Percentiles rank a stretch among this genome's conserved stretches.
Conservation (phyloP, 805 yeast genomes). For the Kodamaea leandrae region DNA sequence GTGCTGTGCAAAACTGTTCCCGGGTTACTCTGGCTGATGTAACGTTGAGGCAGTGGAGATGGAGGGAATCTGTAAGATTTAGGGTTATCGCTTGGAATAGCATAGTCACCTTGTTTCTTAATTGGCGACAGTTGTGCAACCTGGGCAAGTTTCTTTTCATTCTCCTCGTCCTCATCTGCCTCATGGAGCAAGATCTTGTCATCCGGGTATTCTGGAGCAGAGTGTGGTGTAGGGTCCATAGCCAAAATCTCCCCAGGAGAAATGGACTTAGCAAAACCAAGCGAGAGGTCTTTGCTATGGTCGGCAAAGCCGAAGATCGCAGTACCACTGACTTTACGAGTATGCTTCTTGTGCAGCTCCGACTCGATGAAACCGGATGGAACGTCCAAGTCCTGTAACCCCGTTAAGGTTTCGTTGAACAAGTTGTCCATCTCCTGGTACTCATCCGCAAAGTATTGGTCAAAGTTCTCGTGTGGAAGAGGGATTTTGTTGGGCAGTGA, state of each 20-base stretch:
- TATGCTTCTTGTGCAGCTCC: slow-evolving; percentile 34
- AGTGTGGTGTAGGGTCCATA: slow-evolving; percentile 4
- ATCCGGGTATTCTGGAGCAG: neutral
- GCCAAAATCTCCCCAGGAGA: slow-evolving; percentile 35
- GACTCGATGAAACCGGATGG: slow-evolving; percentile 41
- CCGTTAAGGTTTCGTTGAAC: slow-evolving; percentile 54
- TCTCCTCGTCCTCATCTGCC: slow-evolving; percentile 24
- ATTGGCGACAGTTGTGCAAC: slow-evolving; percentile 12
- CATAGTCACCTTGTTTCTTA: slow-evolving; percentile 37
- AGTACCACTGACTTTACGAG: slow-evolving; percentile 70
- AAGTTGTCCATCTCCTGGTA: slow-evolving; percentile 51
- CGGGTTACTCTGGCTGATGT: slow-evolving; percentile 11
- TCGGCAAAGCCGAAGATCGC: slow-evolving; percentile 74
- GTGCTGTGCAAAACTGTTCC: slow-evolving; percentile 10
- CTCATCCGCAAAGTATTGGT: slow-evolving; percentile 37
- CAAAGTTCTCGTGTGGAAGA: slow-evolving; percentile 52
- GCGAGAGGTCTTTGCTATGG: slow-evolving; percentile 61
- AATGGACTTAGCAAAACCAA: slow-evolving; percentile 42
- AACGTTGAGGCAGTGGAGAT: slow-evolving; percentile 27
- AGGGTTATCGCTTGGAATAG: slow-evolving; percentile 15
- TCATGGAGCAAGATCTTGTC: slow-evolving; percentile 21
- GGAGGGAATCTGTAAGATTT: slow-evolving; percentile 59
- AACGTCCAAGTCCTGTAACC: slow-evolving; percentile 62
- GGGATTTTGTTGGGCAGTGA: slow-evolving; percentile 11
- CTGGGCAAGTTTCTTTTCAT: slow-evolving; percentile 7